These are phyloP conservation scores for Xerocomellus dryophilus DNA, from an alignment of 768 basidiomycete genomes.

Conservation along the genomic window DNA sequence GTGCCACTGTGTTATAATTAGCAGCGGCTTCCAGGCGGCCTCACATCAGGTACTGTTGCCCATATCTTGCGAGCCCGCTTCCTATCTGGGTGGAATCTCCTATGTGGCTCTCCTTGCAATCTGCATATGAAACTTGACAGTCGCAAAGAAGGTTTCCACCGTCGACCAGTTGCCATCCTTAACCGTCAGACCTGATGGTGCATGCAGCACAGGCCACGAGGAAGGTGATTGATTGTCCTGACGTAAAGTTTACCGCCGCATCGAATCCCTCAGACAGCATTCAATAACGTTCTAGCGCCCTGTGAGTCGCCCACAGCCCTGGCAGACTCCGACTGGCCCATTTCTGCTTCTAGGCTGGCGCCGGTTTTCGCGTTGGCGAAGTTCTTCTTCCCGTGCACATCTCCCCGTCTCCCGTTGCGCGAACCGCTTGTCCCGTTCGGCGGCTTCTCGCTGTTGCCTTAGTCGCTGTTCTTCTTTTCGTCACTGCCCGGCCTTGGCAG, in stretches of 20 bases:
- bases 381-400: constrained; percentile 33
- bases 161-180: constrained; percentile 63
- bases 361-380: constrained; percentile 39
- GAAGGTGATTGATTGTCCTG: constrained; percentile 53
- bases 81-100: constrained; percentile 75
- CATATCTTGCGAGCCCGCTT: constrained; percentile 70
- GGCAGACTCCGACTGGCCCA: constrained; percentile 51
- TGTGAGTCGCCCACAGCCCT: constrained; percentile 57
- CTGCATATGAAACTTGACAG: constrained; percentile 47
- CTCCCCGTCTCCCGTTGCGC: constrained; percentile 30
- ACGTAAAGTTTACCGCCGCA: constrained; percentile 47
- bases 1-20: constrained; percentile 56
- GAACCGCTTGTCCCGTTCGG: constrained; percentile 19
- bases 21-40: constrained; percentile 67
- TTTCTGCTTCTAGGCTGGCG: constrained; percentile 45
- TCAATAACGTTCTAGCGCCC: constrained; percentile 72
- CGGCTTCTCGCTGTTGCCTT: constrained; percentile 25
- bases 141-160: constrained; percentile 67
- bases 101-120: constrained; percentile 50
- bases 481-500: constrained; percentile 33
- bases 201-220: constrained; percentile 74
- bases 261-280: constrained; percentile 62
- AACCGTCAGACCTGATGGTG: constrained; percentile 49
- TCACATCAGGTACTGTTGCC: constrained; percentile 50
- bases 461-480: no score